phyloP scores from a whole-genome alignment of 805 yeast genomes.

The Blastobotrys parvus region DNA sequence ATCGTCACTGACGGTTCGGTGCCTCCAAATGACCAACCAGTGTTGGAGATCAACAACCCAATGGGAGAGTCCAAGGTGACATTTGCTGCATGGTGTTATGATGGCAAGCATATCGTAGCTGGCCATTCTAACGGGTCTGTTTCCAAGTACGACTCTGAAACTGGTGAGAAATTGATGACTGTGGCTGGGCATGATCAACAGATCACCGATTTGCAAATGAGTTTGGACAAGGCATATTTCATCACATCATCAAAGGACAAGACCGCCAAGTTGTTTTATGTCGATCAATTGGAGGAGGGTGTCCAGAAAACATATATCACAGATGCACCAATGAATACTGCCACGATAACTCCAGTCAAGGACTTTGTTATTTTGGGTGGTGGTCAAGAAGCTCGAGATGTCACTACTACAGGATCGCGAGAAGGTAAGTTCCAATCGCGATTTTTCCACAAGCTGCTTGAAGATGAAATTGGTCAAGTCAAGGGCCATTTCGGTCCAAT shows the following conservation, averaged over 20 bases:
- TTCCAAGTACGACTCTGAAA: conserved; percentile 66
- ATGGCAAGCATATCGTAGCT: conserved; percentile 64
- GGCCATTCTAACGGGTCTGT: conserved; percentile 85
- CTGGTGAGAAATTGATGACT: conserved; percentile 50
- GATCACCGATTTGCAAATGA: conserved; percentile 84
- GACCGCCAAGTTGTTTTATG: conserved; percentile 68
- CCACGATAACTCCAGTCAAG: conserved; percentile 87
- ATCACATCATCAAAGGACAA: conserved; percentile 91
- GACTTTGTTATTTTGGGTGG: conserved; percentile 93
- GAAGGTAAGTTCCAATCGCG: conserved; percentile 97
- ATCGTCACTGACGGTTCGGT: conserved; percentile 40
- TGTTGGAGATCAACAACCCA: conserved; percentile 50
- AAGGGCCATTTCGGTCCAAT: conserved; percentile 99
- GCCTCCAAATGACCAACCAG: conserved; percentile 45
- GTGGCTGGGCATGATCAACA: conserved; percentile 50
- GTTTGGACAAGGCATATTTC: conserved; percentile 80
- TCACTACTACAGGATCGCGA: conserved; percentile 87
- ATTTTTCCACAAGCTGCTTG: conserved; percentile 88
- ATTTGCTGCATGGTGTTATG: conserved; percentile 82
- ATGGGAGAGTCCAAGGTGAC: conserved; percentile 31
- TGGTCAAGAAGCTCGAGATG: conserved; percentile 98
- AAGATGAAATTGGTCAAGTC: conserved; percentile 93
- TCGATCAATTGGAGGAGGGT: conserved; percentile 50
- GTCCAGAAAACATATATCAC: conserved; percentile 68
- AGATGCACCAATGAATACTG: conserved; percentile 92